Base-by-base conservation (phyloP, 2,329 filamentous ascomycete species). In the Biscogniauxia sp. region DNA sequence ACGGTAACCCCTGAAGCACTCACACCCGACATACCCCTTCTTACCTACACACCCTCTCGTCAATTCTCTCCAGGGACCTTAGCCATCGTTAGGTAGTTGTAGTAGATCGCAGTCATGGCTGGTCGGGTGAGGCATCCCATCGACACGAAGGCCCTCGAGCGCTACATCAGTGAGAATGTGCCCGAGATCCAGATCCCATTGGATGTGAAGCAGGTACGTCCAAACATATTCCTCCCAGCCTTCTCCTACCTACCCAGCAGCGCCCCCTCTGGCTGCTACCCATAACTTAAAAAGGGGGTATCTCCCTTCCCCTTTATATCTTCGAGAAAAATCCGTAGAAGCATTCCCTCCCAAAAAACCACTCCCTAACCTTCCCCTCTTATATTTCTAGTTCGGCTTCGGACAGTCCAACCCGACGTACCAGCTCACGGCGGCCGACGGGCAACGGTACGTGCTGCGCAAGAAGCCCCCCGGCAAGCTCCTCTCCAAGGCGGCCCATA, bases 331-430 rank as follows among this genome's bases (percentile, higher is more conserved):
- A 23, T 23, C 23, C 2, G 23, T 23, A 23, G 23, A 37, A 37
- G 32, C 13, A 9, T 37, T 15, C 32, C 32, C 13, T 7, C 37
- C 15, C 37, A 13, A 7, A 32, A 13, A 32, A 32, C 11, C n/a
- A n/a, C n/a, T n/a, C n/a, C n/a, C 28, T 32, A 45, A 45, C 15
- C 37, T 6, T 32, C 11, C 11, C 6, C 9, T 9, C 28, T 32
- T 32, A 32, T 32, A 7, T 9, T 9, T 11, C 13, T 41, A 98
- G 91, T 99, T 98, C 74, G 92, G 93, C 70, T 98, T 96, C 75
- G 95, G 95, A 62, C 95, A 98, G 79, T 97, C 92, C 61, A 99
- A 98, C 75, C 95, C 95, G 52, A 99, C 95, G 2, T 99, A 98
- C 79, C 92, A 94, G 72, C 83, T 98, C 72, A 96, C 88, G 17